Base-by-base conservation (phyloP, 257 asterid genomes). In the Solanum boliviense region DNA sequence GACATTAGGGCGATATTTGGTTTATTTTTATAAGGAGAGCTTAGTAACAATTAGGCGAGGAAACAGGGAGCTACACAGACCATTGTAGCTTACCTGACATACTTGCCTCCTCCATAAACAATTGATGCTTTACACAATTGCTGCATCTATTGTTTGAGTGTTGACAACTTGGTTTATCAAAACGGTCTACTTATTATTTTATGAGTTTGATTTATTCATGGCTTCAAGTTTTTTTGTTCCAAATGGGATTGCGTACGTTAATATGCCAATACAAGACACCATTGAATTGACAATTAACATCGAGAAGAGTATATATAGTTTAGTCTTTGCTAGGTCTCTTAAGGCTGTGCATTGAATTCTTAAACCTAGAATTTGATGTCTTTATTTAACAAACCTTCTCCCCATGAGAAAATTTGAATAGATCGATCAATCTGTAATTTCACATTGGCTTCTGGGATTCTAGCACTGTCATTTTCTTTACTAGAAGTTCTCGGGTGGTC, bases 401-500 rank as follows among this genome's bases (percentile, higher is more conserved):
- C 78, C 84, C 70, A 18, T 81, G 85, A 89, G 46, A 89, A 91
- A 5, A 89, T 39, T 31, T 85, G 67, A 38, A 87, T 62, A 16
- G 93, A 35, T 62, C 73, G 86, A 3, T 70, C 88, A 68, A 74
- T 88, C 85, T 58, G 89, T 44, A 79, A 79, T 58, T 90, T 86
- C 70, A 38, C 87, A n/a, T 34, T 89, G 13, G 87, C 86, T 62
- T 73, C 89, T 46, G 58, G 56, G 32, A 75, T 36, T 75, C 21
- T 13, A 39, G 35, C 84, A 78, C 83, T 5, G 35, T 39, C 84
- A 41, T 78, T 78, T 38, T 41, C 84, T 44, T 41, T 27, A 27
- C 65, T 44, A 79, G 5, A 27, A 15, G 27, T 41, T 15, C 65
- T 79, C 65, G 2, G 38, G 67, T 79, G 38, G 62, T 79, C 8